phyloP scores from a whole-genome alignment of 2,329 filamentous ascomycete genomes.

The Monosporascus ibericus region DNA sequence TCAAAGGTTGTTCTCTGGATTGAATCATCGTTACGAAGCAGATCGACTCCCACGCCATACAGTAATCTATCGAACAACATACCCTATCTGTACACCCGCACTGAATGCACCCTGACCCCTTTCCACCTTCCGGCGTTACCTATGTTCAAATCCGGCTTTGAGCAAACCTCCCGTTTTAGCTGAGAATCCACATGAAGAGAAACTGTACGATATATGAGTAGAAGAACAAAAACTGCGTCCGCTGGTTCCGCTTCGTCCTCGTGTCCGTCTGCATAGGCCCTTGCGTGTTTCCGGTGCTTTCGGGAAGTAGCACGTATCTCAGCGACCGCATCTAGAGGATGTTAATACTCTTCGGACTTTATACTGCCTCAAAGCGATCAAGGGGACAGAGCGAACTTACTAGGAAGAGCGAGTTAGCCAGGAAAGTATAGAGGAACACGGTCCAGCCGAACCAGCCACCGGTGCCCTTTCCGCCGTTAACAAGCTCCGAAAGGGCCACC shows the following conservation, averaged over 20 bases:
- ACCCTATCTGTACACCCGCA: neutral
- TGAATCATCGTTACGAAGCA: too few relatives aligned
- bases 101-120: neutral
- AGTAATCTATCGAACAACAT: too few relatives aligned
- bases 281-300: conserved; percentile 61
- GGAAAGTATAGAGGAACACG: conserved; percentile 85
- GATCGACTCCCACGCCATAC: too few relatives aligned
- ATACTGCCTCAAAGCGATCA: neutral
- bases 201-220: conserved; percentile 95
- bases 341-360: conserved; percentile 6
- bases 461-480: conserved; percentile 74
- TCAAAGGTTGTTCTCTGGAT: too few relatives aligned
- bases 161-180: conserved; percentile 21
- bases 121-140: neutral
- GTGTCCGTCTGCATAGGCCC: conserved; percentile 66
- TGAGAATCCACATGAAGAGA: conserved; percentile 81
- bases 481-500: conserved; percentile 69
- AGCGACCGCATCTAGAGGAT: conserved; percentile 72
- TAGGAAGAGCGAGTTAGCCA: conserved; percentile 92
- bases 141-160: neutral
- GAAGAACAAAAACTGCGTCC: conserved; percentile 87
- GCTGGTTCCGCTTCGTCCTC: conserved; percentile 75
- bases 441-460: conserved; percentile 85
- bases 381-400: conserved; percentile 45
- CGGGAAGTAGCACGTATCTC: conserved; percentile 91